These are phyloP conservation scores for Pseudocercospora fuligena DNA, from an alignment of 2,329 filamentous ascomycete species.

Conservation along the genomic window DNA sequence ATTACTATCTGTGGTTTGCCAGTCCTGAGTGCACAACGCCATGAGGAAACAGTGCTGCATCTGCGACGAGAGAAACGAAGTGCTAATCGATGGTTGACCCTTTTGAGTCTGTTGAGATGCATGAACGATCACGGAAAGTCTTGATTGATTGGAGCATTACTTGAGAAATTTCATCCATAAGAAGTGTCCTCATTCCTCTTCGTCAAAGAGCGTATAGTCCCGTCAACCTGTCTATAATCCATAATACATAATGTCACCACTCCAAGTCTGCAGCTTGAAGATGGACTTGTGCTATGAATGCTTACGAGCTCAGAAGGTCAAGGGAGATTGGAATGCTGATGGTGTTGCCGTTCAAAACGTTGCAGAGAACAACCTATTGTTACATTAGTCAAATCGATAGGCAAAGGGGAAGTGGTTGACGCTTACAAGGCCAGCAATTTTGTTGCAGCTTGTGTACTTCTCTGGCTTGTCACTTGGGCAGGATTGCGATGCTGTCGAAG, in stretches of 20 bases:
- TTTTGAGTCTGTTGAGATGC: too few species aligned
- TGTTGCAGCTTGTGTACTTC: conserved; percentile 9
- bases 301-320: not conserved
- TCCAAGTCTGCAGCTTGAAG: not conserved
- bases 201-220: not conserved
- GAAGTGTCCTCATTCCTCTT: not conserved
- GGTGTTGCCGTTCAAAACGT: conserved; percentile 14
- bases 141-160: not conserved
- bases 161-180: not conserved
- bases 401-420: not conserved
- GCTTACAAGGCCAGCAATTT: not conserved
- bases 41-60: too few species aligned
- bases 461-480: not conserved
- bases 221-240: not conserved
- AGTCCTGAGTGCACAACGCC: too few species aligned
- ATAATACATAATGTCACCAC: not conserved
- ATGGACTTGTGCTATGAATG: not conserved
- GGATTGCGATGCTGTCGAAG: not conserved
- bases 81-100: too few species aligned
- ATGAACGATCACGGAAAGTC: not conserved
- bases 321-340: conserved; percentile 4
- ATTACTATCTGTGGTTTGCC: too few species aligned
- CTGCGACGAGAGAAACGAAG: too few species aligned
- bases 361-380: conserved; percentile 9
- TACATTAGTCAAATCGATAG: not conserved